Evolutionary conservation across 2,329 filamentous ascomycete genomes (phyloP).

Genomic region (Kalmusia sp.): DNA sequence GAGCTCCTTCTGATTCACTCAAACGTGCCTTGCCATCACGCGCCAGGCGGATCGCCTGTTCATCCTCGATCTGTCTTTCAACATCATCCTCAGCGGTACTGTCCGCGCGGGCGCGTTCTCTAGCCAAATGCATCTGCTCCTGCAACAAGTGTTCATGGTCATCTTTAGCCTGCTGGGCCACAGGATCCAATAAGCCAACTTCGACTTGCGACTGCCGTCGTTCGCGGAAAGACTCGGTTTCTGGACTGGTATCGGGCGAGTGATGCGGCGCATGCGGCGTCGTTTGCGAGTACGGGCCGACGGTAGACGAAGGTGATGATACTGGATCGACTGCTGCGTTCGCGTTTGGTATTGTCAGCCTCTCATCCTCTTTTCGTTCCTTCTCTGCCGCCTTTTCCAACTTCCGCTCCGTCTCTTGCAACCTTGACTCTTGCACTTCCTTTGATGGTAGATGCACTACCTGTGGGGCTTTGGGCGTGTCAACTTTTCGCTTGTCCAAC

Average conservation of each 20-base stretch:
- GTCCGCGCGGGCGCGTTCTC: constrained; percentile 50
- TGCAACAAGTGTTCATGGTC: constrained; percentile 61
- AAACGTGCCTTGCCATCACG: constrained; percentile 41
- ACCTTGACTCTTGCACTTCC: constrained; percentile 57
- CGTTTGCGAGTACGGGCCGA: constrained; percentile 72
- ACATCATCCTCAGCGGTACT: constrained; percentile 63
- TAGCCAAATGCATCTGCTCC: constrained; percentile 56
- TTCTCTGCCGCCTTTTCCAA: constrained; percentile 46
- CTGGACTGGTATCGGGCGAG: constrained; percentile 77
- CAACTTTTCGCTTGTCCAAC: constrained; percentile 9
- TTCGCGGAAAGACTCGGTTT: constrained; percentile 61
- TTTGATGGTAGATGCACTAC: constrained; percentile 57
- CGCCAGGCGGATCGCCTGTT: constrained; percentile 53
- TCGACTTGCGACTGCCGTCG: constrained; percentile 33
- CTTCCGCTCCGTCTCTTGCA: constrained; percentile 51
- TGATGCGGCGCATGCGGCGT: constrained; percentile 73
- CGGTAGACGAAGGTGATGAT: constrained; percentile 69
- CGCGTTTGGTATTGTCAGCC: constrained; percentile 33
- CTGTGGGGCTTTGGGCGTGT: constrained; percentile 35
- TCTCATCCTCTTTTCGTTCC: constrained; percentile 48
- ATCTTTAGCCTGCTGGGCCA: constrained; percentile 56
- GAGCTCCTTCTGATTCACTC: constrained; percentile 22
- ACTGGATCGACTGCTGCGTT: constrained; percentile 39
- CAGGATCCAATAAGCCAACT: constrained; percentile 39
- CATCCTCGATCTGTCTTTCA: constrained; percentile 63